Evolutionary conservation across 2,329 filamentous ascomycete species (phyloP).

Genomic region (Coleophoma cylindrospora): DNA sequence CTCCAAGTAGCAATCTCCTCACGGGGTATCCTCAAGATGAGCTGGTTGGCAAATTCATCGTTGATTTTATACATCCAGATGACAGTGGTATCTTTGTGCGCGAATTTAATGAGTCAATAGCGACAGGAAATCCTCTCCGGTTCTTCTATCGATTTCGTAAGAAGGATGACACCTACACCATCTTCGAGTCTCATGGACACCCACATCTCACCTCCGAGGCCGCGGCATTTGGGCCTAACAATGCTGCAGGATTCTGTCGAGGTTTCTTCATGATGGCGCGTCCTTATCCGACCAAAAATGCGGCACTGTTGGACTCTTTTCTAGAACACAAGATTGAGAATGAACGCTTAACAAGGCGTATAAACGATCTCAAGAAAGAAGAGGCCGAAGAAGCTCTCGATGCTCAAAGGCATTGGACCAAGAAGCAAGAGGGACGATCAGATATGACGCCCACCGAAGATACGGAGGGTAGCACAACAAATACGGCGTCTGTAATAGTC

Average conservation of each 20-base stretch:
- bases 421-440: constrained; percentile 51
- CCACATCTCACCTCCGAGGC: constrained; percentile 75
- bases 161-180: constrained; percentile 66
- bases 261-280: constrained; percentile 93
- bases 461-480: constrained; percentile 28
- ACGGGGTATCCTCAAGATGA: constrained; percentile 72
- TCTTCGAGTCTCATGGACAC: constrained; percentile 91
- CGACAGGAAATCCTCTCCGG: constrained; percentile 71
- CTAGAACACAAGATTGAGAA: constrained; percentile 97
- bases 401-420: constrained; percentile 54
- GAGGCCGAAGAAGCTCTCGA: constrained; percentile 76
- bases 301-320: constrained; percentile 82
- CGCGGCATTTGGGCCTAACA: constrained; percentile 56
- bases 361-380: constrained; percentile 78
- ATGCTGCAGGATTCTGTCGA: constrained; percentile 68
- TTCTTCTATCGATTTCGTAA: constrained; percentile 83
- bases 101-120: constrained; percentile 86
- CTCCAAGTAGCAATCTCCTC: constrained; percentile 67
- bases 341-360: constrained; percentile 76
- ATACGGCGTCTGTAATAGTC: constrained; percentile 20
- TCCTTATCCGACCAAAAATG: constrained; percentile 85
- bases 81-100: constrained; percentile 78
- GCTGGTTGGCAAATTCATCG: constrained; percentile 69
- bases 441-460: constrained; percentile 38
- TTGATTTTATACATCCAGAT: constrained; percentile 80